phyloP scores from a whole-genome alignment of 164 flowering plant genomes.

The Cinnamomum micranthum region DNA sequence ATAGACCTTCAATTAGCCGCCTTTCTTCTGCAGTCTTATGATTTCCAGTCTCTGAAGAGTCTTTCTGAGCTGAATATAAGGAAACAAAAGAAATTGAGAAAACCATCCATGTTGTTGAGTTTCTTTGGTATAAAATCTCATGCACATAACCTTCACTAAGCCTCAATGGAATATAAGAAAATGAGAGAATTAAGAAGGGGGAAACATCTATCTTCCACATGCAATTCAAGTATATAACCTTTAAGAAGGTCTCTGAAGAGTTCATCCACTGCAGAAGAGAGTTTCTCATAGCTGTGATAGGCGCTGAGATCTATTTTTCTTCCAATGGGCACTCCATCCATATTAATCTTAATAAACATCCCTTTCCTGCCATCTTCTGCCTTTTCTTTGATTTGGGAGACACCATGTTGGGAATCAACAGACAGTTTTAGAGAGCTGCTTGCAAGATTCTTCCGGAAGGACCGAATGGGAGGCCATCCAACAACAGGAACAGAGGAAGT shows the following conservation, averaged over 20 bases:
- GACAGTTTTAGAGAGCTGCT: constrained; percentile 49
- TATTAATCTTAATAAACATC: constrained; percentile 82
- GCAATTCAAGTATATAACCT: constrained; percentile 35
- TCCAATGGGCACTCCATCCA: constrained; percentile 98
- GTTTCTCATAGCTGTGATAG: constrained; percentile 71
- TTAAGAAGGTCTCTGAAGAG: constrained; percentile 92
- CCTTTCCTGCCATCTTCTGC: constrained; percentile 42
- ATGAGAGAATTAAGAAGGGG: neutral
- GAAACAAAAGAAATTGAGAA: neutral
- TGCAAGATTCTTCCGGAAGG: constrained; percentile 84
- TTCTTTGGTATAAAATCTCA: neutral
- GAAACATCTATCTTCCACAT: neutral
- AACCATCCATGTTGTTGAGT: neutral
- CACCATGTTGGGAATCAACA: constrained; percentile 33
- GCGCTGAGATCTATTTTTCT: constrained; percentile 86
- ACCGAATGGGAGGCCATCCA: constrained; percentile 97
- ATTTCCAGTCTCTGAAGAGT: constrained; percentile 44
- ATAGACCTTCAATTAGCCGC: constrained; percentile 54
- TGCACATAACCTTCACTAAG: neutral
- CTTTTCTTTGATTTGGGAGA: constrained; percentile 24
- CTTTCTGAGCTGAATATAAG: constrained; percentile 67
- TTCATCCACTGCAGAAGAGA: constrained; percentile 73
- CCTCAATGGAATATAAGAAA: neutral
- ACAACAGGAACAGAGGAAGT: constrained; percentile 80
- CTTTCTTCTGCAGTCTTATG: constrained; percentile 45